phyloP scores from a whole-genome alignment of 805 yeast species.

The Saturnispora sanitii region DNA sequence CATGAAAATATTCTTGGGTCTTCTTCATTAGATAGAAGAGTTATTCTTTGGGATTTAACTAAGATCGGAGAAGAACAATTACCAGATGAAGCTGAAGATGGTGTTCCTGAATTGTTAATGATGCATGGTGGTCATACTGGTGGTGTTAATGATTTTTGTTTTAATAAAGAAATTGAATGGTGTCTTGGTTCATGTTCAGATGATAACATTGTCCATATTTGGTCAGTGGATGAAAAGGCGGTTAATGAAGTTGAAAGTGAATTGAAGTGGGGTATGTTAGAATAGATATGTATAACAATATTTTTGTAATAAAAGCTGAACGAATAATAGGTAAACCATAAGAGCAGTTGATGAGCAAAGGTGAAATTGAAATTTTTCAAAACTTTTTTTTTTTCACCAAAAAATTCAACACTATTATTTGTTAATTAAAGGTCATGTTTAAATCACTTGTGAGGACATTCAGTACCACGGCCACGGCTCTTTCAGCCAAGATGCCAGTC shows the following conservation, averaged over 20 bases:
- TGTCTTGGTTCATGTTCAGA: conserved; percentile 56
- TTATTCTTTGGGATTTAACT: conserved; percentile 71
- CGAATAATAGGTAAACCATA: too few relatives aligned
- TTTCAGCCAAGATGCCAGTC: conserved; percentile 24
- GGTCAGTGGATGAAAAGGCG: conserved; percentile 36
- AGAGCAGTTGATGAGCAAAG: too few relatives aligned
- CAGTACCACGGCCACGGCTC: conserved; percentile 1
- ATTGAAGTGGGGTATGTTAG: conserved; percentile 3
- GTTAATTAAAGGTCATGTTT: not conserved
- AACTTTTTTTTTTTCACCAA: not conserved
- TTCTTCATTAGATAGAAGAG: conserved; percentile 67
- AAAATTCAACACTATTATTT: not conserved
- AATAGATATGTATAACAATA: not conserved
- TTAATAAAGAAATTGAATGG: conserved; percentile 71
- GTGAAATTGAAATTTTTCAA: too few relatives aligned
- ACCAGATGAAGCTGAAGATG: conserved; percentile 85
- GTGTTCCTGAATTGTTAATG: conserved; percentile 79
- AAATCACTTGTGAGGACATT: conserved; percentile 8
- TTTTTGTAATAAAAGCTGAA: too few relatives aligned
- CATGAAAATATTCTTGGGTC: conserved; percentile 70
- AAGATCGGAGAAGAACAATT: conserved; percentile 78
- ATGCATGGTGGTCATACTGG: conserved; percentile 91
- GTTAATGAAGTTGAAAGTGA: conserved; percentile 18
- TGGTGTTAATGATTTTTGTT: conserved; percentile 59
- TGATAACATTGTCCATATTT: conserved; percentile 50